Percentiles rank a stretch among this genome's conserved stretches.
phyloP scores from a whole-genome alignment of 2,329 filamentous ascomycete genomes.

The Neofusicoccum kwambonambiense region DNA sequence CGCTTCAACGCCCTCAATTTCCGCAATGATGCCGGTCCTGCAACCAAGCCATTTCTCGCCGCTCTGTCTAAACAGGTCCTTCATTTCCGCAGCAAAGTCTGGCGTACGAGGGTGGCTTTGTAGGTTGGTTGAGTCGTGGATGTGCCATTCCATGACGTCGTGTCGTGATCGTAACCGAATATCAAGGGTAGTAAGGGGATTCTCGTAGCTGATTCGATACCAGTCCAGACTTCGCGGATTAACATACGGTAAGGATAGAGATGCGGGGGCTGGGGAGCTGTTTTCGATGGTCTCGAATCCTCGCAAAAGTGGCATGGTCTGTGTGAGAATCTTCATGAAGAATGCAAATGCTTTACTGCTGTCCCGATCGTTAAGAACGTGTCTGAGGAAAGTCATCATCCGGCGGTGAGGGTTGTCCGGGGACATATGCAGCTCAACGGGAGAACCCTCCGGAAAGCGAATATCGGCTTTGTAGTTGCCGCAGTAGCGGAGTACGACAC shows the following conservation, averaged over 20 bases:
- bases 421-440: constrained; percentile 54
- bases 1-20: constrained; percentile 34
- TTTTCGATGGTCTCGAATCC: constrained; percentile 13
- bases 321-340: constrained; percentile 57
- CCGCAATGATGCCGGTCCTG: constrained; percentile 37
- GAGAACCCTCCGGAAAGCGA: constrained; percentile 53
- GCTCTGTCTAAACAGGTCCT: constrained; percentile 31
- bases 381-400: constrained; percentile 58
- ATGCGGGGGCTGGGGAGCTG: not conserved
- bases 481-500: constrained; percentile 69
- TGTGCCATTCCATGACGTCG: constrained; percentile 37
- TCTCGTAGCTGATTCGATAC: constrained; percentile 41
- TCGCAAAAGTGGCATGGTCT: constrained; percentile 62
- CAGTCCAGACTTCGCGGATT: constrained; percentile 51
- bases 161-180: constrained; percentile 33
- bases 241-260: constrained; percentile 5
- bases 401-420: constrained; percentile 66
- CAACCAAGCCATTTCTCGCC: constrained; percentile 39
- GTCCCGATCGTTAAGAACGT: constrained; percentile 55
- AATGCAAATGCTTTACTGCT: constrained; percentile 48
- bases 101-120: constrained; percentile 28
- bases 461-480: constrained; percentile 56
- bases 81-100: constrained; percentile 32
- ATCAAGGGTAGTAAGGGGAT: constrained; percentile 42
- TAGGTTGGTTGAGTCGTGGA: constrained; percentile 33